Base-by-base conservation (phyloP, 805 yeast genomes). In the Kazachstania kunashirensis region DNA sequence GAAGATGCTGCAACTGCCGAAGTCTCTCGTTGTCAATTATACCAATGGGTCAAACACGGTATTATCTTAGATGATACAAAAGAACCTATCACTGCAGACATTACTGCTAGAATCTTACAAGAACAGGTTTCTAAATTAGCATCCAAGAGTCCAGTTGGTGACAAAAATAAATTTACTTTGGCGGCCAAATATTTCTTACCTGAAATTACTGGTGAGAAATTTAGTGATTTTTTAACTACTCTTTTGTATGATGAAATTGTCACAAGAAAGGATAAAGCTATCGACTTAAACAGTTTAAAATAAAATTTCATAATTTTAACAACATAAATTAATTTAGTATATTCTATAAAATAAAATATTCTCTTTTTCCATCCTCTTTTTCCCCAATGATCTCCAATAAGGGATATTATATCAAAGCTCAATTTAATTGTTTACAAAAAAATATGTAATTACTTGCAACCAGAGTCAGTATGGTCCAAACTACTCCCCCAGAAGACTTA, bases 1-100 rank as follows among this genome's bases (percentile, higher is more conserved):
- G 94, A 82, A 62, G 94, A 82, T 59, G 94, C 94, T 23, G 89
- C 89, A 26, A 82, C 94, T 34, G 89, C 89, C 26, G 94, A 82
- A 62, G 94, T 82, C 27, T 78, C 88, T 26, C 73, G 92, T 65
- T 71, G 85, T 43, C 88, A 80, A 63, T 67, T 82, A 48, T 79
- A 78, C 70, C 85, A 84, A 57, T 82, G 94, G 94, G 83, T 77
- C 36, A 79, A 76, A 40, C 89, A 82, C 55, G 73, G 74, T 34
- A 81, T 75, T 32, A 62, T 57, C 37, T 55, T 73, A 42, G 68
- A 74, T 38, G 84, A 79, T 50, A 67, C 75, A 18, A 77, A 77
- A 34, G 69, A 65, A 38, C 63, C 53, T 20, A 69, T 81, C 25
- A 77, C 82, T 38, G 71, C 82, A 38, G 76, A 73, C 25, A 71